These are phyloP conservation scores for Ascochyta koolunga DNA, from an alignment of 2,329 filamentous ascomycete genomes.

Conservation along the genomic window DNA sequence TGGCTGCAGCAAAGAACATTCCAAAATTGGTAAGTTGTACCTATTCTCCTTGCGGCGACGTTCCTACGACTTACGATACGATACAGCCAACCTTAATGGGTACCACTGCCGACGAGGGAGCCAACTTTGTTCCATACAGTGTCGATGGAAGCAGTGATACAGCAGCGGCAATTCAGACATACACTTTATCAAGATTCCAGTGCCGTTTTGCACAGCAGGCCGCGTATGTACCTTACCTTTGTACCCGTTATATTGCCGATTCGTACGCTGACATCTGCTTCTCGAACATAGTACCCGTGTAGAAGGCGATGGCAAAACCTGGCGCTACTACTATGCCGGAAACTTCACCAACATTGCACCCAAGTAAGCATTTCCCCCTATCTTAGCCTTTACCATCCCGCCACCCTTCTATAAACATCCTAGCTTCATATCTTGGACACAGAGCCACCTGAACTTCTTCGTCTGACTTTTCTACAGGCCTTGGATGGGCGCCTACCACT, in stretches of 20 bases:
- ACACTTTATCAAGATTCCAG: too few relatives aligned
- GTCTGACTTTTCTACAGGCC: not conserved
- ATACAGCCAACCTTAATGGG: not conserved
- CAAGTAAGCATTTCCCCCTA: not conserved
- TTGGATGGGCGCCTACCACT: too few relatives aligned
- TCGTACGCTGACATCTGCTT: not conserved
- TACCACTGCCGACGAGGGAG: not conserved
- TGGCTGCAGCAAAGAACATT: not conserved
- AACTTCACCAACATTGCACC: not conserved
- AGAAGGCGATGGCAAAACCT: not conserved
- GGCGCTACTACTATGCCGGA: not conserved
- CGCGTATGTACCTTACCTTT: too few relatives aligned
- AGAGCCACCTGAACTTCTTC: constrained; percentile 19
- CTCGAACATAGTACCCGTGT: not conserved
- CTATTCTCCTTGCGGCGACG: not conserved
- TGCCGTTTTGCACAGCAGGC: too few relatives aligned
- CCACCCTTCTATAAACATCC: not conserved
- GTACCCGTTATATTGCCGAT: too few relatives aligned
- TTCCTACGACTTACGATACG: not conserved
- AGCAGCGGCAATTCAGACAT: not conserved
- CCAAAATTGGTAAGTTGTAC: not conserved
- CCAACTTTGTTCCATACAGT: not conserved
- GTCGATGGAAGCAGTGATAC: not conserved
- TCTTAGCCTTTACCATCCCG: too few relatives aligned
- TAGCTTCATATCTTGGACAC: not conserved